These are phyloP conservation scores for Cymbidium sinense DNA, from an alignment of 106 monocot genomes.

Conservation along the genomic window DNA sequence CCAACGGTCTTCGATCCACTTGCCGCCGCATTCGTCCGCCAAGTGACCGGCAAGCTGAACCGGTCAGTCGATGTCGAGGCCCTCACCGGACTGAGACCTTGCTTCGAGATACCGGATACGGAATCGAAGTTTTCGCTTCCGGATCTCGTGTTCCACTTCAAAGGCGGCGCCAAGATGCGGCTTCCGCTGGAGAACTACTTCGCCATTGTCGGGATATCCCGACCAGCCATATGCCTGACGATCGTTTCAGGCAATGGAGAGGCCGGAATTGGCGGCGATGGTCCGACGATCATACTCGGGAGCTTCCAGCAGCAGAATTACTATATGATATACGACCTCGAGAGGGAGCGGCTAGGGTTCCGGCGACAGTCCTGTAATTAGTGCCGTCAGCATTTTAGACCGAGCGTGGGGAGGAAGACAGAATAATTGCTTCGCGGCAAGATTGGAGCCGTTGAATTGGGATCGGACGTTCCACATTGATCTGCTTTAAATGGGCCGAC, in stretches of 20 bases:
- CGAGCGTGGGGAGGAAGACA: neutral
- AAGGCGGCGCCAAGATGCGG: slow-evolving; percentile 54
- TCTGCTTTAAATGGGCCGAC: neutral
- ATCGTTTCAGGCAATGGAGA: slow-evolving; percentile 26
- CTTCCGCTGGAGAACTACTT: slow-evolving; percentile 83
- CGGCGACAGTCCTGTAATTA: slow-evolving; percentile 29
- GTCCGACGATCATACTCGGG: slow-evolving; percentile 69
- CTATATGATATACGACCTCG: slow-evolving; percentile 60
- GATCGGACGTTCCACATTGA: neutral
- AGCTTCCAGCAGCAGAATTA: slow-evolving; percentile 96
- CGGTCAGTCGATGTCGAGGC: slow-evolving; percentile 38
- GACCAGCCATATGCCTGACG: slow-evolving; percentile 49
- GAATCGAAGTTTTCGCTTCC: slow-evolving; percentile 30
- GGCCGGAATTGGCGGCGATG: slow-evolving; percentile 6
- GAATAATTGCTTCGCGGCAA: neutral
- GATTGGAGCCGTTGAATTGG: neutral
- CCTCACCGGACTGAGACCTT: slow-evolving; percentile 55
- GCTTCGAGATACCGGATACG: slow-evolving; percentile 36
- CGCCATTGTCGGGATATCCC: slow-evolving; percentile 20
- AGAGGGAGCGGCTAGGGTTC: slow-evolving; percentile 56
- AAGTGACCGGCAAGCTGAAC: slow-evolving; percentile 35
- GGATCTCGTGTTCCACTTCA: slow-evolving; percentile 55
- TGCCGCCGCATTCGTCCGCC: slow-evolving; percentile 23
- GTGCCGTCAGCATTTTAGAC: neutral
- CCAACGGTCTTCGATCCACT: slow-evolving; percentile 30